Conservation (phyloP, 2,329 filamentous ascomycete species). For the Xylaria sp. region DNA sequence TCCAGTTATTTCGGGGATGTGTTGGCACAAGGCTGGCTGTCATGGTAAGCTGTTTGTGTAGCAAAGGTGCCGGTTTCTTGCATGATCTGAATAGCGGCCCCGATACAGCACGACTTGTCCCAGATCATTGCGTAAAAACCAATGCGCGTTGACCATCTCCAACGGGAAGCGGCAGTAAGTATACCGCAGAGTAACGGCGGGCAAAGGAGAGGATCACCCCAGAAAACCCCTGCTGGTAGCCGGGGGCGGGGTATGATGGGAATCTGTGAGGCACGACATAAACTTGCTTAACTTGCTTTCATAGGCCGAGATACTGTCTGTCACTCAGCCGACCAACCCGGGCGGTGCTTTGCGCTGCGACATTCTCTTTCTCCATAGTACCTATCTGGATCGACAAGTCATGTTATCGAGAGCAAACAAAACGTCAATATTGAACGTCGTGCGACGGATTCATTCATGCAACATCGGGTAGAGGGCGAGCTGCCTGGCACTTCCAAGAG, state of each 20-base stretch:
- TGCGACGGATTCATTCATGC: conserved; percentile 25
- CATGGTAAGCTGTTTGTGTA: conserved; percentile 12
- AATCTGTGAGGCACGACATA: conserved; percentile 25
- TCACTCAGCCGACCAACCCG: conserved; percentile 12
- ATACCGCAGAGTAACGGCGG: conserved; percentile 17
- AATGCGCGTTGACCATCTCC: conserved; percentile 12
- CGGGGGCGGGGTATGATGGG: conserved; percentile 28
- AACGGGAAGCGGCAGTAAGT: conserved; percentile 12
- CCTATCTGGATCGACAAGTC: background rate
- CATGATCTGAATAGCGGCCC: conserved; percentile 5
- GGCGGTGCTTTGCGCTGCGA: conserved; percentile 11
- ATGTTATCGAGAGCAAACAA: conserved; percentile 13
- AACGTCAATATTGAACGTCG: conserved; percentile 9
- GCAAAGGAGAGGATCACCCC: conserved; percentile 1
- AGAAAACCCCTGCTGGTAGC: conserved; percentile 27
- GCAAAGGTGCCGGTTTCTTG: conserved; percentile 4
- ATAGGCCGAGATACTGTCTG: conserved; percentile 1
- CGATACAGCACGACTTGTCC: conserved; percentile 23
- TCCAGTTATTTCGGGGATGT: background rate
- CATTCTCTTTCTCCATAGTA: background rate
- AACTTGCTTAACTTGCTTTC: conserved; percentile 17
- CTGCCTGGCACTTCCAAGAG: conserved; percentile 19
- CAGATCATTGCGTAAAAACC: conserved; percentile 16
- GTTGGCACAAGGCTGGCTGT: conserved; percentile 31
- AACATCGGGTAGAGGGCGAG: conserved; percentile 24